phyloP scores from a whole-genome alignment of 164 flowering plant genomes.

The Dillenia suffruticosa region DNA sequence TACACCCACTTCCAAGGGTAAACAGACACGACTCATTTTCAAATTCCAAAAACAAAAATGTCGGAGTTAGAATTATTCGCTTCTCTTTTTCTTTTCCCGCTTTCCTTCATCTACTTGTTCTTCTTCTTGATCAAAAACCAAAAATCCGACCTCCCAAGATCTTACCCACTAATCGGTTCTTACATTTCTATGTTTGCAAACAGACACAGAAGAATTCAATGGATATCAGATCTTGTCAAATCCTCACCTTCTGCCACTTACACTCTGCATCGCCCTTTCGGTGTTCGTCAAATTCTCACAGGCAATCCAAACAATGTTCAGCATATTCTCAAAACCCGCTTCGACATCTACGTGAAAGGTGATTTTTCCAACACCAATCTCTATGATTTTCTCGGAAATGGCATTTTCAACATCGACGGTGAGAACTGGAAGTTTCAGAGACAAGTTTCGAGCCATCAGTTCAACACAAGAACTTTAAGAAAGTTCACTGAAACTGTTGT shows the following conservation, averaged over 20 bases:
- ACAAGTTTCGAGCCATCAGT: constrained; percentile 24
- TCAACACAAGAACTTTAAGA: constrained; percentile 22
- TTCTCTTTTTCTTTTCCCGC: not conserved
- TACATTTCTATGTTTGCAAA: constrained; percentile 6
- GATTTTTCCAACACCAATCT: not conserved
- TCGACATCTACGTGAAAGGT: constrained; percentile 20
- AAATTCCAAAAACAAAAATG: constrained; percentile 1
- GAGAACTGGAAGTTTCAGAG: constrained; percentile 26
- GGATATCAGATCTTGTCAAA: constrained; percentile 8
- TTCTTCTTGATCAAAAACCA: constrained; percentile 1
- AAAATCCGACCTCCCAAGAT: constrained; percentile 5
- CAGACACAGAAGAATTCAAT: constrained; percentile 8
- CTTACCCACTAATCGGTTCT: constrained; percentile 23
- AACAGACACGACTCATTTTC: not conserved
- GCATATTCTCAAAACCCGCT: constrained; percentile 19
- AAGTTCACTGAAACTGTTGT: constrained; percentile 24
- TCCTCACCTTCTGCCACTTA: constrained; percentile 12
- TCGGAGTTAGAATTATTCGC: constrained; percentile 4
- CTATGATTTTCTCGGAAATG: constrained; percentile 20
- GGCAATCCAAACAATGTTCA: constrained; percentile 19
- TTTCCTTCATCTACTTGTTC: constrained; percentile 5
- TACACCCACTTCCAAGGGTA: too few species aligned
- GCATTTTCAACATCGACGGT: constrained; percentile 27
- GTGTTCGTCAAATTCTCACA: constrained; percentile 13
- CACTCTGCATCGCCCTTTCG: constrained; percentile 17